Percentiles rank a stretch among this genome's conserved stretches.
These are phyloP conservation scores for Thelonectria olida DNA, from an alignment of 2,329 filamentous ascomycete genomes.

Conservation along the genomic window DNA sequence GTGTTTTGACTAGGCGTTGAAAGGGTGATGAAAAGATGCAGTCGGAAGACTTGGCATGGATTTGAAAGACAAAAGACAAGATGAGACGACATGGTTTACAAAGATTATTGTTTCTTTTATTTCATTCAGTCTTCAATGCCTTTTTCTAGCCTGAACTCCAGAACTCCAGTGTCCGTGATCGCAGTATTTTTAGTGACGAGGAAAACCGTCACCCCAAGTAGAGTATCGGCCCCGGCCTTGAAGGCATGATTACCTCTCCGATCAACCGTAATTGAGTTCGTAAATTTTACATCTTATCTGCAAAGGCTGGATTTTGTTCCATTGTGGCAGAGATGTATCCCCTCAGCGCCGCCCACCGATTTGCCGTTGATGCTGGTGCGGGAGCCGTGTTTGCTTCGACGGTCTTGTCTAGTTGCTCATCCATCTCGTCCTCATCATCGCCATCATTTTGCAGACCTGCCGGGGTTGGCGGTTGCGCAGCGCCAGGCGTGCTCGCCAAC, in stretches of 20 bases:
- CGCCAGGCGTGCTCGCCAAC: slow-evolving; percentile 59
- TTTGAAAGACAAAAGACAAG: slow-evolving; percentile 11
- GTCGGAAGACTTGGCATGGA: background rate
- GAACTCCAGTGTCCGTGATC: slow-evolving; percentile 29
- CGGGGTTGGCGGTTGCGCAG: slow-evolving; percentile 17
- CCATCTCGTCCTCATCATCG: slow-evolving; percentile 27
- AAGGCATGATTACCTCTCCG: no score
- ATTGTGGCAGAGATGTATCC: slow-evolving; percentile 87
- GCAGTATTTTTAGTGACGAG: no score
- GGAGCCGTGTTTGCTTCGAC: slow-evolving; percentile 25
- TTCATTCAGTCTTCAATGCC: slow-evolving; percentile 5
- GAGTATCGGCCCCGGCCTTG: no score
- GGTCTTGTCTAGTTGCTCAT: slow-evolving; percentile 8
- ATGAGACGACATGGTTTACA: background rate
- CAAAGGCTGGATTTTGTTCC: slow-evolving; percentile 86
- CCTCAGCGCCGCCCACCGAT: slow-evolving; percentile 82
- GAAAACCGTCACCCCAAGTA: no score
- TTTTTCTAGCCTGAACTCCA: slow-evolving; percentile 26
- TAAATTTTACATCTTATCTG: slow-evolving; percentile 32
- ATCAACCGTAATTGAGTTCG: background rate
- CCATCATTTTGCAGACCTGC: slow-evolving; percentile 19
- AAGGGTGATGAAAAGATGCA: slow-evolving; percentile 25
- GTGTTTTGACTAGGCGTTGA: slow-evolving; percentile 29
- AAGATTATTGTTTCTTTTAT: slow-evolving; percentile 7
- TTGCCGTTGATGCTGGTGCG: slow-evolving; percentile 54